Percentiles rank a stretch among this genome's conserved stretches.
These are phyloP conservation scores for Scleromitrula shiraiana DNA, from an alignment of 2,329 filamentous ascomycete genomes.

Conservation along the genomic window DNA sequence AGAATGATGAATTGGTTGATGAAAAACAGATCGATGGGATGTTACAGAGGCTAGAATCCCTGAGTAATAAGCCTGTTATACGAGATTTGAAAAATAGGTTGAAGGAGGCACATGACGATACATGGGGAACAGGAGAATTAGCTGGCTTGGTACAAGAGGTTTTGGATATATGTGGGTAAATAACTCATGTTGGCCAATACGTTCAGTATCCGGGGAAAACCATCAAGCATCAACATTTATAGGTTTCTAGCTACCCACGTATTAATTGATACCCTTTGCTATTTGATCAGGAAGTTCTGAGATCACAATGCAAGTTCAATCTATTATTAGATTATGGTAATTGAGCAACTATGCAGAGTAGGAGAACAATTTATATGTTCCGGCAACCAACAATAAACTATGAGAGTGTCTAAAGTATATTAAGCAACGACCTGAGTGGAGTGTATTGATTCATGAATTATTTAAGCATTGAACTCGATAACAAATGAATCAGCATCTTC, in stretches of 20 bases:
- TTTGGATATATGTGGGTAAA: not conserved
- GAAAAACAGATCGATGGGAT: conserved; percentile 25
- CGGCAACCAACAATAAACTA: no score
- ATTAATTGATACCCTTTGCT: no score
- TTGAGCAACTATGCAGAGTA: no score
- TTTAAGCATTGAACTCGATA: not conserved
- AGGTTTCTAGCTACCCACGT: no score
- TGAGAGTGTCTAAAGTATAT: not conserved
- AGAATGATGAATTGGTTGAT: conserved; percentile 34
- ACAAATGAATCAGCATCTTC: not conserved
- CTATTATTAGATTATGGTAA: no score
- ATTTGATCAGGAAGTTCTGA: no score
- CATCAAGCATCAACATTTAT: no score
- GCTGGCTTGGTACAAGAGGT: not conserved
- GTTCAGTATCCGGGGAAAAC: not conserved
- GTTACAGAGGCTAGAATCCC: not conserved
- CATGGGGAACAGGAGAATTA: conserved; percentile 1
- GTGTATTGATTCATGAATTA: not conserved
- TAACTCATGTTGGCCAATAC: not conserved
- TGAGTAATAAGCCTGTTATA: not conserved
- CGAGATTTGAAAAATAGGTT: conserved; percentile 3
- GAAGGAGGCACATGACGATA: not conserved
- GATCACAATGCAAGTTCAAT: no score
- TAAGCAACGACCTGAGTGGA: not conserved
- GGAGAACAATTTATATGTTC: no score